Evolutionary conservation across 2,329 filamentous ascomycete species (phyloP), one percentile per base, ranked within the genome.

Genomic region (Colletotrichum sp.): DNA sequence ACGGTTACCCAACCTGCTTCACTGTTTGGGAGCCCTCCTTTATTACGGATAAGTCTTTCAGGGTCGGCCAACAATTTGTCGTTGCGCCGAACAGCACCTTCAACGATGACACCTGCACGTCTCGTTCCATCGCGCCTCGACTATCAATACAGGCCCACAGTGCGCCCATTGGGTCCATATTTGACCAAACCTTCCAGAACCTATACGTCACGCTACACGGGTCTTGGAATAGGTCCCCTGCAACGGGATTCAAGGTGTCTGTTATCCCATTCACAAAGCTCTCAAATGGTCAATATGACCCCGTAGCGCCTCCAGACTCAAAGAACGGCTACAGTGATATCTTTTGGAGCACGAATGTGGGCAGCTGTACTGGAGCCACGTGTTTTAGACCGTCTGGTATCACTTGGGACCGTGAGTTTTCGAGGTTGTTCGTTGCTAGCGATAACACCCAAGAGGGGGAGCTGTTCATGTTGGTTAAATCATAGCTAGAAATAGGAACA

Each of bases 141-240:
- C 83, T 93, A 14, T 85, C 87, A 1, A 91, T 93, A 80, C 83
- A 87, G 64, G 89, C 91, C 2, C 91, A 93, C 78, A 90, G 87
- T 83, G 91, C 91, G 4, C 91, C 91, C 6, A 84, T 93, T 38
- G 90, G 92, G 78, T 89, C 91, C 80, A 87, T 90, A 72, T 93
- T 93, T 83, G 90, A 92, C 79, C 80, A 83, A 34, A 73, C 78
- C 32, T 86, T 85, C 48, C 87, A 86, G 43, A 88, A 86, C 34
- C 88, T 90, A 36, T 93, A 89, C 86, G 85, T 93, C 32, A 87
- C 90, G 1, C 91, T 93, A 79, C 91, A 92, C 80, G 91, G 91
- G 4, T 90, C 87, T 73, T 93, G 91, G 90, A 83, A 85, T 79
- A 81, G 84, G 26, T 79, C 81, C 21, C 79, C 79, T 5, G 83